phyloP scores from a whole-genome alignment of 768 basidiomycete genomes.

The Gautieria morchelliformis region DNA sequence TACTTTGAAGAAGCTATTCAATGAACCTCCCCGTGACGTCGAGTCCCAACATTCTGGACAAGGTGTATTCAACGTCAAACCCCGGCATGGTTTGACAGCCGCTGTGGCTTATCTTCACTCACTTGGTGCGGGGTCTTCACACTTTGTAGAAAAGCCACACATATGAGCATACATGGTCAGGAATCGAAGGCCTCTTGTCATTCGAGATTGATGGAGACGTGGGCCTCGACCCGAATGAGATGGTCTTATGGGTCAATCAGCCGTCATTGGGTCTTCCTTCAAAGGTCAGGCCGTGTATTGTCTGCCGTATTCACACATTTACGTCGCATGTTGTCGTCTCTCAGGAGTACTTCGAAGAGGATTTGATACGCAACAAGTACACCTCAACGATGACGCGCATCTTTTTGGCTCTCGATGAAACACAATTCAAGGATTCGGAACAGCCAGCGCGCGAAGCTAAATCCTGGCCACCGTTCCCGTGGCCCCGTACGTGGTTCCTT shows the following conservation, averaged over 20 bases:
- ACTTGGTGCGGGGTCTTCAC: slow-evolving; percentile 40
- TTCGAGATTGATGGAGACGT: slow-evolving; percentile 84
- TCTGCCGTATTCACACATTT: background rate
- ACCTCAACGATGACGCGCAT: slow-evolving; percentile 56
- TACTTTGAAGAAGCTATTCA: slow-evolving; percentile 50
- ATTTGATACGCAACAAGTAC: slow-evolving; percentile 60
- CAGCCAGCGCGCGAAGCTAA: slow-evolving; percentile 1
- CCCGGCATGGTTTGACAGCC: slow-evolving; percentile 52
- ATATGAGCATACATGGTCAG: slow-evolving; percentile 27
- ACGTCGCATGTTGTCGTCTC: background rate
- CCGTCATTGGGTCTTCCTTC: slow-evolving; percentile 74
- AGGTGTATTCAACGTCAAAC: slow-evolving; percentile 1
- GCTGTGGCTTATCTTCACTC: slow-evolving; percentile 83
- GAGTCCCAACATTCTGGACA: slow-evolving; percentile 5
- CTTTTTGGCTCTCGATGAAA: slow-evolving; percentile 47
- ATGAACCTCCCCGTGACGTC: slow-evolving; percentile 38
- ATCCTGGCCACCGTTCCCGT: slow-evolving; percentile 16
- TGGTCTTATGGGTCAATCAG: slow-evolving; percentile 82
- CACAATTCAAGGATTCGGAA: slow-evolving; percentile 19
- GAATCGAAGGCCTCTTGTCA: slow-evolving; percentile 67
- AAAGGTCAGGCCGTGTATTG: slow-evolving; percentile 41
- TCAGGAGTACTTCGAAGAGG: slow-evolving; percentile 86
- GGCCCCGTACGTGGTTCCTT: slow-evolving; percentile 9
- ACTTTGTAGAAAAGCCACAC: background rate
- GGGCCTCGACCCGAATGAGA: slow-evolving; percentile 75